Percentiles rank a stretch among this genome's conserved stretches.
phyloP scores from a whole-genome alignment of 2,329 filamentous ascomycete genomes.

The Neopestalotiopsis clavispora region DNA sequence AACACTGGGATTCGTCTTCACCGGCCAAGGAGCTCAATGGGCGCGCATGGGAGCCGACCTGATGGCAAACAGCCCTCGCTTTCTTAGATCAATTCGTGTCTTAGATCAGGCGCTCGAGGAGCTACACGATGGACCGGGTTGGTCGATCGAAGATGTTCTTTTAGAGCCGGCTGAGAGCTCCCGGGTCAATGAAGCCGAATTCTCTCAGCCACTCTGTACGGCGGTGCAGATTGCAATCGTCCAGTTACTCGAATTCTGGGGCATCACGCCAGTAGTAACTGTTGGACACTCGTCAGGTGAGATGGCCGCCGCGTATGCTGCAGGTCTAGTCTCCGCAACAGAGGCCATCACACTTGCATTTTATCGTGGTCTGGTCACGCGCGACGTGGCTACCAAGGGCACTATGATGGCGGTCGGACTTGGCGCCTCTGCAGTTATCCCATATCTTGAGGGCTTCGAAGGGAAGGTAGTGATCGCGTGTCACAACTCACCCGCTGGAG shows the following conservation, averaged over 20 bases:
- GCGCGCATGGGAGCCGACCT: constrained; percentile 38
- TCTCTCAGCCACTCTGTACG: constrained; percentile 3
- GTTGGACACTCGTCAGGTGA: constrained; percentile 14
- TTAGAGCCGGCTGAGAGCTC: background rate
- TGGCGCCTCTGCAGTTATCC: constrained; percentile 26
- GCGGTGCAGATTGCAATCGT: constrained; percentile 13
- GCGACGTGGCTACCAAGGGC: constrained; percentile 23
- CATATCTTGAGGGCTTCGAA: constrained; percentile 41
- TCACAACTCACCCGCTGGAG: constrained; percentile 49
- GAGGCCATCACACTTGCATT: constrained; percentile 33
- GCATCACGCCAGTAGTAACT: background rate
- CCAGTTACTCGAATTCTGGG: background rate
- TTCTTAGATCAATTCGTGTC: no score
- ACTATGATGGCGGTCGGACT: constrained; percentile 40
- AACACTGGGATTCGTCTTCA: constrained; percentile 33
- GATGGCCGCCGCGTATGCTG: constrained; percentile 17
- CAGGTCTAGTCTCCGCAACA: constrained; percentile 30
- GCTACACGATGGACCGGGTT: background rate
- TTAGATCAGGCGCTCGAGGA: no score
- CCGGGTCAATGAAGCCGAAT: background rate
- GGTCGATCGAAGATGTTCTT: constrained; percentile 3
- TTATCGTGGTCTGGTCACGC: constrained; percentile 26
- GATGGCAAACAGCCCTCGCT: constrained; percentile 21
- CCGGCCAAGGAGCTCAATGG: constrained; percentile 44
- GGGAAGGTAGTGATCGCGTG: constrained; percentile 42